Base-by-base conservation (phyloP, 805 yeast genomes). In the Cyberlindnera xylosilytica region DNA sequence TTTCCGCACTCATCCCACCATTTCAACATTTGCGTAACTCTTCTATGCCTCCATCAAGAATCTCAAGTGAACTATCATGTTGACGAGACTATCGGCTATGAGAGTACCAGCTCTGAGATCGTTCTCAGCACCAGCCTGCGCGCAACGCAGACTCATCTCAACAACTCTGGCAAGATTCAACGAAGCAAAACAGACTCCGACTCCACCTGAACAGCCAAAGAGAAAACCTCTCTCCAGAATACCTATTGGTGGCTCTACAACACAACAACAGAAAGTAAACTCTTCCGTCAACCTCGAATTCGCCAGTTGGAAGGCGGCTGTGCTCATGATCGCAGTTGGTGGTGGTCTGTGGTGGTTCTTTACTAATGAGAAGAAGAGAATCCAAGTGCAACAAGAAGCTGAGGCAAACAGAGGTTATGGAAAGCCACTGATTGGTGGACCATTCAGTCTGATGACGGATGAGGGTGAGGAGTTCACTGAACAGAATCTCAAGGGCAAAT, bases 391-490 rank as follows among this genome's bases (percentile, higher is more conserved):
- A 57, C 82, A 79, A 53, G 88, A 83, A 56, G 95, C 89, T 16
- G 95, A 87, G 54, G 76, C 83, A 41, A 87, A 86, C 59, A 76
- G 91, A 65, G 93, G 96, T 15, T 73, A 84, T 55, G 99, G 99
- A 18, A 88, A 82, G 60, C 97, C 98, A 2, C 70, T 86, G 36
- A 84, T 93, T 48, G 99, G 99, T 17, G 98, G 98, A 0, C 83
- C 88, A 11, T 93, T 93, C 64, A 68, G 73, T 43, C 68, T 93
- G 48, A 65, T 75, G 8, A 96, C 91, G 60, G 72, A 76, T 26
- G 66, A 88, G 39, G 89, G 90, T 29, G 65, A 83, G 20, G 64
- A 61, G 16, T 93, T 93, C 63, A 88, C 97, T 1, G 80, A 88
- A 20, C 71, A 87, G 48, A 74, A 91, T 53, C 68, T 93, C 57